These are phyloP conservation scores for Leishmania martiniquensis DNA, from an alignment of 208 protist species.

Conservation along the genomic window DNA sequence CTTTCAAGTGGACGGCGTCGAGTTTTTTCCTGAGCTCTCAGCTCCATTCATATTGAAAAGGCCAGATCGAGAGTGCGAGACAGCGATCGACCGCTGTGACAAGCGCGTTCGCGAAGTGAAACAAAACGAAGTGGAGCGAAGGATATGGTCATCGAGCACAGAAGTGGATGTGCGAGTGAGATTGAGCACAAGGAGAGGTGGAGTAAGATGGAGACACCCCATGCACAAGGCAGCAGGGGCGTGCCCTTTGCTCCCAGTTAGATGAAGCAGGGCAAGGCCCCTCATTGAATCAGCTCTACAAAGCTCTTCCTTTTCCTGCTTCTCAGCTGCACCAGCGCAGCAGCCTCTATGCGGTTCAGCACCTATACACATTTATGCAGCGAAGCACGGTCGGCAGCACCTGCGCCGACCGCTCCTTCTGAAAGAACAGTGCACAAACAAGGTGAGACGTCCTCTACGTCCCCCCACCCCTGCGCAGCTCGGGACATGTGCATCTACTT, in stretches of 20 bases:
- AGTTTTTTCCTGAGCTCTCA: neutral
- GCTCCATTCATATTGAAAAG: neutral
- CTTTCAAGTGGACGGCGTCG: neutral
- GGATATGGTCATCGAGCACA: neutral
- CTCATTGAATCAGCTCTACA: neutral
- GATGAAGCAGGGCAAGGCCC: neutral
- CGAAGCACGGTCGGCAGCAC: no score
- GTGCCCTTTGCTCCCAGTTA: neutral
- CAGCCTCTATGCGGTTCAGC: slow-evolving; percentile 4
- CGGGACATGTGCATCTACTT: neutral
- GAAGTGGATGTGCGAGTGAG: neutral
- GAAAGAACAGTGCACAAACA: neutral
- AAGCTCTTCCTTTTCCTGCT: neutral
- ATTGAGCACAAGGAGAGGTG: neutral
- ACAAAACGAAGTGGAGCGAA: neutral
- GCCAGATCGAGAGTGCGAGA: neutral
- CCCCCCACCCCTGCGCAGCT: neutral
- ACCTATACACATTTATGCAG: neutral
- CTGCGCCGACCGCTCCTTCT: neutral
- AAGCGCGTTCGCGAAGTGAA: neutral
- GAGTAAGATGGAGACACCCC: neutral
- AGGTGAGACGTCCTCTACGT: neutral
- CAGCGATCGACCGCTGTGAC: neutral
- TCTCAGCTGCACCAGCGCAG: neutral
- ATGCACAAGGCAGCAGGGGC: neutral